Evolutionary conservation across 306 rosid species (phyloP).

Genomic region (Dryas alaskensis): DNA sequence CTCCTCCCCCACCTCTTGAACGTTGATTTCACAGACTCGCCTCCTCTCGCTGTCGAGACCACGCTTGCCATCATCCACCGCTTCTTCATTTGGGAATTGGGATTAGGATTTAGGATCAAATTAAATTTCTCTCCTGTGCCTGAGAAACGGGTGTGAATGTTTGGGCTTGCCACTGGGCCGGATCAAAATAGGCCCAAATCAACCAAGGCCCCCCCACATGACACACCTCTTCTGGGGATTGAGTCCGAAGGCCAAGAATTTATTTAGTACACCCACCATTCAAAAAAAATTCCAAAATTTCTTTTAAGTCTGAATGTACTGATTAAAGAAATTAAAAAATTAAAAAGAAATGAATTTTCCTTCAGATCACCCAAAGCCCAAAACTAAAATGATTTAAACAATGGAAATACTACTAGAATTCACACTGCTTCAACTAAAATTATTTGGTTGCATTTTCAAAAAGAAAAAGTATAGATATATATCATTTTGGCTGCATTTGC

Average conservation of each 20-base stretch:
- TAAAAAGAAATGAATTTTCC: no score
- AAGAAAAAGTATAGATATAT: not conserved
- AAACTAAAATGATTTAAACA: not conserved
- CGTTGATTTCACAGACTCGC: not conserved
- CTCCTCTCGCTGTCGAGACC: not conserved
- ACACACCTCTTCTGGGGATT: no score
- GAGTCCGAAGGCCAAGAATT: no score
- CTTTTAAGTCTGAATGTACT: no score
- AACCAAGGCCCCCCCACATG: no score
- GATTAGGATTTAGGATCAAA: no score
- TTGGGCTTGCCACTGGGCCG: no score
- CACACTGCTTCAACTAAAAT: not conserved
- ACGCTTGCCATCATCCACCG: not conserved
- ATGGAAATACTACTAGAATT: not conserved
- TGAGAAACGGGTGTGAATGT: no score
- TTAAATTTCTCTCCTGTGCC: not conserved
- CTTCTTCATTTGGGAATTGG: not conserved
- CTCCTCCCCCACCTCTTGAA: slow-evolving; percentile 75
- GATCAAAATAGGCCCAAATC: no score
- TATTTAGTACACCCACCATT: no score
- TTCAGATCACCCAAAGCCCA: not conserved
- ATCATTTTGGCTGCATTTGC: slow-evolving; percentile 46
- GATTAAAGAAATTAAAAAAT: no score
- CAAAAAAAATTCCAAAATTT: no score
- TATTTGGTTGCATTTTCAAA: not conserved